Base-by-base conservation (phyloP, 805 yeast genomes). In the Huiozyma naganishii region DNA sequence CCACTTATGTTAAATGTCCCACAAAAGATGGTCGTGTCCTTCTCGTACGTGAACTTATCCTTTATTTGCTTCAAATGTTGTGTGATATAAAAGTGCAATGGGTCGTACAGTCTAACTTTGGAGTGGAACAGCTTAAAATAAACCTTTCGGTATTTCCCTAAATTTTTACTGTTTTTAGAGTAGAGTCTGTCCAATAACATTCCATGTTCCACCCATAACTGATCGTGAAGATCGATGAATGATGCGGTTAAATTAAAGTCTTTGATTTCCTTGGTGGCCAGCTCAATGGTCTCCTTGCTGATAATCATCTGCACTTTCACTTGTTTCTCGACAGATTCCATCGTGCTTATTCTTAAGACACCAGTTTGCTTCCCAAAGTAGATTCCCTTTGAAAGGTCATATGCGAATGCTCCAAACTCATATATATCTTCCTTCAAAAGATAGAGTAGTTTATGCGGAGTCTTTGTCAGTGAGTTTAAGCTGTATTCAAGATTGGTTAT, bases 1-100 rank as follows among this genome's bases (percentile, higher is more conserved):
- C 96, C 97, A 53, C 87, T 85, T 13, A 89, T 76, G 55, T 92
- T 92, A 59, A 78, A 90, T 0, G 96, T 86, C 0, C 95, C 97
- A 0, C 83, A 76, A 59, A 81, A 86, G 1, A 92, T 71, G 0
- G 72, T 64, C 28, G 87, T 78, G 36, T 77, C 71, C 41, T 74
- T 71, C 42, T 72, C 71, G 8, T 79, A 71, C 1, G 90, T 78
- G 57, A 74, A 92, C 36, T 74, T 72, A 9, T 64, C 54, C 33
- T 58, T 62, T 12, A 74, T 63, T 39, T 74, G 71, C 33, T 66
- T 66, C 48, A 88, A 66, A 52, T 83, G 80, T 23, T 73, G 76
- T n/a, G 77, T 72, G 5, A 92, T 88, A 56, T 74, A 85, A 39
- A 87, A 95, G 52, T 81, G 83, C 30, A 87, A 74, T 0, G 97